Percentiles rank a stretch among this genome's conserved stretches.
These are phyloP conservation scores for Lentinula lateritia DNA, from an alignment of 768 basidiomycete genomes.

Conservation along the genomic window DNA sequence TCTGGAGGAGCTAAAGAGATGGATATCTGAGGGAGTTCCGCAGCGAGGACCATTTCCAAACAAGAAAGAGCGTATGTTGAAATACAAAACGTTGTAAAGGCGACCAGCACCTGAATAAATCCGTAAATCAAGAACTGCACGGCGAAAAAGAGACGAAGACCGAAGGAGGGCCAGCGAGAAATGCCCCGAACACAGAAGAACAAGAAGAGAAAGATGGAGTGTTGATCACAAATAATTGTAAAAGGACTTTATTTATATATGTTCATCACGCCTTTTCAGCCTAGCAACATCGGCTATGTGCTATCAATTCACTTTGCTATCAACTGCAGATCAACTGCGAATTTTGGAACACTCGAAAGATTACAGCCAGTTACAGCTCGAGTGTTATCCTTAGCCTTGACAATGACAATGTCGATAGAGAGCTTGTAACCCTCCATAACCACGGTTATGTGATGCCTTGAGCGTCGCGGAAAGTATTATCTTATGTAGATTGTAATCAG, in stretches of 20 bases:
- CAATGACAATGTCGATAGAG: neutral
- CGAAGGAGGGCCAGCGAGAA: conserved; percentile 17
- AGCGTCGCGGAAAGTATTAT: neutral
- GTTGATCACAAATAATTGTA: conserved; percentile 1
- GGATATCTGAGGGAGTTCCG: conserved; percentile 59
- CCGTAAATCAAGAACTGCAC: conserved; percentile 18
- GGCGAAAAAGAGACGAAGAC: conserved; percentile 22
- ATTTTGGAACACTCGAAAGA: neutral
- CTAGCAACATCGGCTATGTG: neutral
- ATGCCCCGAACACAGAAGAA: conserved; percentile 18
- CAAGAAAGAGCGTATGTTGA: conserved; percentile 15
- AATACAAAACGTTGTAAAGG: conserved; percentile 24
- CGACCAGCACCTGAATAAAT: conserved; percentile 48
- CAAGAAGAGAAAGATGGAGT: conserved; percentile 21
- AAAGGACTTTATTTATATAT: neutral
- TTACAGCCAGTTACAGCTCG: neutral
- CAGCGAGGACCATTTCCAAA: conserved; percentile 33
- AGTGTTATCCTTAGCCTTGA: neutral
- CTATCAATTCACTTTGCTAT: neutral
- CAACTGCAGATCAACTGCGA: neutral
- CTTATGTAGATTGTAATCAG: neutral
- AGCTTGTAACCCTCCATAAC: neutral
- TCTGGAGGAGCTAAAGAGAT: conserved; percentile 66
- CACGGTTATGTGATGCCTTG: neutral
- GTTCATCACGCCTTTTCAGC: neutral